Evolutionary conservation across 768 basidiomycete species (phyloP), one percentile per base, ranked within the genome.

Genomic region (Leccinum uliginosum): DNA sequence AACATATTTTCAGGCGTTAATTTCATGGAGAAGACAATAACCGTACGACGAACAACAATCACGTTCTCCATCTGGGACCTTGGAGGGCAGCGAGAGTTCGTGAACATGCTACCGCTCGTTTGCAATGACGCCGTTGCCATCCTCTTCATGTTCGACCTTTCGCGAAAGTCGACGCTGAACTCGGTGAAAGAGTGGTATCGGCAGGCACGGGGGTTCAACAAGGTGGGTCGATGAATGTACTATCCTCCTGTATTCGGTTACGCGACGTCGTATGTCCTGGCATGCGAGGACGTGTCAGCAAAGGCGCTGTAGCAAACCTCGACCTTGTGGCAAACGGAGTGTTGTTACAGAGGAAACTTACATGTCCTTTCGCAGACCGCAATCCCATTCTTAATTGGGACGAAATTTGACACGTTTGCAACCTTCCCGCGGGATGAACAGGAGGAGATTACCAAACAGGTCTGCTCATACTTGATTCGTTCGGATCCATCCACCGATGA

Each of bases 21-120:
- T 75, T 98, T 98, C 75, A 98, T 98, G 97, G 96, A 99, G 80
- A 99, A 99, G 81, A 97, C 96, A 15, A 98, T 99, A 67, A 90
- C 91, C 55, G 96, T 99, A 64, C 87, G 97, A 64, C 88, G 95
- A 73, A 98, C 97, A 57, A 97, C 96, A 55, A 98, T 99, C 74
- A 98, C 96, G 3, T 98, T 99, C 78, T 98, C 95, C 62, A 97
- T 98, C 74, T 99, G 97, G 95, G 94, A 97, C 79, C 78, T 97
- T 56, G 94, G 94, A 62, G 94, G 93, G 49, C 96, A 99, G 72
- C 83, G 96, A 53, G 97, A 99, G 74, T 99, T 99, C 73, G 97
- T 99, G 63, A 96, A 96, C 75, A 98, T 98, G 95, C 78, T 98
- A 34, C 96, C 96, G 17, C 83, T 98, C 45, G 96, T 98, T 62